Conservation (phyloP, 129 eudicot species). For the Cynara cardunculus region DNA sequence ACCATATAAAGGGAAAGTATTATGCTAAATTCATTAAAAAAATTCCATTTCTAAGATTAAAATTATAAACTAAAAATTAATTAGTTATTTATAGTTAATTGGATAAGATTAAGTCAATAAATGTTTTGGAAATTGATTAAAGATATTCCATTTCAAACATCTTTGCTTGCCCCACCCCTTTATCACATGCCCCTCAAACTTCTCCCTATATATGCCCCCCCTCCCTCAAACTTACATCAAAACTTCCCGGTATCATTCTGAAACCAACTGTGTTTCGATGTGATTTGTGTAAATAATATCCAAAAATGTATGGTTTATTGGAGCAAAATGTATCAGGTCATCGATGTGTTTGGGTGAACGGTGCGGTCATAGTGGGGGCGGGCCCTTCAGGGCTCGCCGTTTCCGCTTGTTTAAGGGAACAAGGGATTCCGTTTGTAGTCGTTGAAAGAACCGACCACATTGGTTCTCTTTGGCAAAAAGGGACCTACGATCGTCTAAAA, state of each 20-base stretch:
- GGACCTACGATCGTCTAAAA: constrained; percentile 74
- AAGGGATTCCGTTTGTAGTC: constrained; percentile 70
- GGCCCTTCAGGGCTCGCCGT: constrained; percentile 92
- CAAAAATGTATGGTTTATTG: constrained; percentile 43
- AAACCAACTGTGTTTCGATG: background rate
- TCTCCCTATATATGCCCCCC: too few relatives aligned
- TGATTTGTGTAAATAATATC: background rate
- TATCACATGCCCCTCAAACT: too few relatives aligned
- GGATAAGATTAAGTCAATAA: background rate
- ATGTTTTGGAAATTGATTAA: too few relatives aligned
- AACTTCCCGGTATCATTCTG: background rate
- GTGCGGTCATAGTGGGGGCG: constrained; percentile 87
- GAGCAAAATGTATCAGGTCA: constrained; percentile 30
- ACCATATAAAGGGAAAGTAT: too few relatives aligned
- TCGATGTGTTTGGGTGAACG: constrained; percentile 80
- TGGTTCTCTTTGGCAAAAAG: constrained; percentile 87
- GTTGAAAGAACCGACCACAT: constrained; percentile 76
- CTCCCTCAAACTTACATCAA: too few relatives aligned
- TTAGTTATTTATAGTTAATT: background rate
- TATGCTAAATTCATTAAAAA: too few relatives aligned
- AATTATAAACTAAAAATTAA: too few relatives aligned
- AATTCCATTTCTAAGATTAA: too few relatives aligned
- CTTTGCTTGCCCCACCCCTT: too few relatives aligned
- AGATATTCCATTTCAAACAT: too few relatives aligned
- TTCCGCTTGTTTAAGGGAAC: constrained; percentile 70